phyloP scores from a whole-genome alignment of 768 basidiomycete genomes.

The Sporobolomyces roseus region DNA sequence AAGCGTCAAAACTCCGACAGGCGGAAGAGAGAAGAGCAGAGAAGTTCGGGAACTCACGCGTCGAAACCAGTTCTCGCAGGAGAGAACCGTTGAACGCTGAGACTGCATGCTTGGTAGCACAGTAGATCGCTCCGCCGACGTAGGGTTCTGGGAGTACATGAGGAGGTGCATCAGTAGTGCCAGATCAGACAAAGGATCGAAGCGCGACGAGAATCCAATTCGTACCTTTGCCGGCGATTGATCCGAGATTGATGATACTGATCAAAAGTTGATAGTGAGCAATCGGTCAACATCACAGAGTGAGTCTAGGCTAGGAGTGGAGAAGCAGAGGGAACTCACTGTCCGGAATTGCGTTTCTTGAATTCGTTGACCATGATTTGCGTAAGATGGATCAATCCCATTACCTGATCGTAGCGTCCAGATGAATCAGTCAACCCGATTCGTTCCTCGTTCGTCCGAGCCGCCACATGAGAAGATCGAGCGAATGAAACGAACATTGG shows the following conservation, averaged over 20 bases:
- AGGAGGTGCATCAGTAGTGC: no score
- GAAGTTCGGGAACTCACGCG: no score
- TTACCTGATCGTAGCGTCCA: no score
- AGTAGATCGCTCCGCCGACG: slow-evolving; percentile 85
- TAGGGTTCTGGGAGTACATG: slow-evolving; percentile 60
- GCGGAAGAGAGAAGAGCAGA: no score
- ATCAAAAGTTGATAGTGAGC: not conserved
- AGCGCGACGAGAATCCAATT: not conserved
- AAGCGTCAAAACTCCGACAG: no score
- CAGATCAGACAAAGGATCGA: no score
- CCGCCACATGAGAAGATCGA: no score
- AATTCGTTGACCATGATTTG: slow-evolving; percentile 73
- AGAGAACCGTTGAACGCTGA: slow-evolving; percentile 78
- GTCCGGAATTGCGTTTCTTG: slow-evolving; percentile 60
- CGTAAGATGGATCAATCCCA: slow-evolving; percentile 64
- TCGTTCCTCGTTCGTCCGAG: no score
- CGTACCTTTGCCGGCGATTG: slow-evolving; percentile 66
- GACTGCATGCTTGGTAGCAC: slow-evolving; percentile 72
- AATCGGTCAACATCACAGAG: not conserved
- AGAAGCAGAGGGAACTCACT: not conserved
- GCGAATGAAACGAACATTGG: no score
- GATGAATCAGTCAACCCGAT: no score
- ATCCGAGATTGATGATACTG: slow-evolving; percentile 84
- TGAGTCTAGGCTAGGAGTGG: not conserved
- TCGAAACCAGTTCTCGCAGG: slow-evolving; percentile 77